Conservation (phyloP, 257 asterid species). For the Nicotiana knightiana region DNA sequence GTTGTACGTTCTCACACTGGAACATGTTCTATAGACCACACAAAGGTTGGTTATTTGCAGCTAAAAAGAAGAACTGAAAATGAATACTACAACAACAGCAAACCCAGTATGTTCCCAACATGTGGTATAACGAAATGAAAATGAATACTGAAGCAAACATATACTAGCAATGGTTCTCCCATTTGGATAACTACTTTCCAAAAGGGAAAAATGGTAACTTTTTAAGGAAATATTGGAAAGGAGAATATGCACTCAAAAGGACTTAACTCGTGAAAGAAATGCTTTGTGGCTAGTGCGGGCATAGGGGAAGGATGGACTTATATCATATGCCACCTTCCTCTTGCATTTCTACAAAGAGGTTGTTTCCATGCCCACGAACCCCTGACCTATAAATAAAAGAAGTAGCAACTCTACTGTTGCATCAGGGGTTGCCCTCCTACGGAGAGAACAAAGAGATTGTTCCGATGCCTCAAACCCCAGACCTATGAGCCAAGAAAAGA, state of each 20-base stretch:
- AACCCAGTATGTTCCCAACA: too few relatives aligned
- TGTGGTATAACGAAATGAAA: neutral
- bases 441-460: neutral
- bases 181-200: neutral
- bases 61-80: neutral
- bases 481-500: neutral
- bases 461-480: neutral
- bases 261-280: neutral
- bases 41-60: neutral
- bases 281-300: neutral
- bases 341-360: constrained; percentile 1
- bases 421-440: neutral
- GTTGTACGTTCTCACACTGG: neutral
- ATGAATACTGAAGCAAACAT: neutral
- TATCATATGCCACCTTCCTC: neutral
- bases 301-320: neutral
- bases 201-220: neutral
- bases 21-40: neutral
- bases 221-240: neutral
- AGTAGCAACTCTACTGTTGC: neutral
- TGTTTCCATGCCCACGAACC: neutral
- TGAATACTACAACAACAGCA: too few relatives aligned
- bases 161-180: neutral
- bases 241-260: neutral
- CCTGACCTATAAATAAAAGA: neutral